These are phyloP conservation scores for Colletotrichum salicis DNA, from an alignment of 2,329 filamentous ascomycete species.

Conservation along the genomic window DNA sequence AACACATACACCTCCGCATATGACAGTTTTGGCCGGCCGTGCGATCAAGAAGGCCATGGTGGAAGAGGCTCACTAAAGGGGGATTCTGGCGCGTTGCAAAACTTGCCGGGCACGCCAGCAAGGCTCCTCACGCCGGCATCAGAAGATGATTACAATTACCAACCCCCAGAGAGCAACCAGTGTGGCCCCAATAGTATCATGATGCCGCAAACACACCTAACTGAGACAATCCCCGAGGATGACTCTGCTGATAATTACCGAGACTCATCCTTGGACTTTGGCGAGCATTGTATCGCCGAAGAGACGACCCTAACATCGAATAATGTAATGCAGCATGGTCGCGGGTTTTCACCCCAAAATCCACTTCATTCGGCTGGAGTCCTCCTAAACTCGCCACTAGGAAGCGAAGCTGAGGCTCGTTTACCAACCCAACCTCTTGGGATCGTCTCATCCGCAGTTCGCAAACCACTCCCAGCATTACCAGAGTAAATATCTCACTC, in stretches of 20 bases:
- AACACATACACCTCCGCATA: conserved; percentile 2
- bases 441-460: conserved; percentile 34
- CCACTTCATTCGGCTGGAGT: neutral
- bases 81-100: neutral
- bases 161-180: neutral
- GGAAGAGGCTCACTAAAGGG: neutral
- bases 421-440: conserved; percentile 26
- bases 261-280: neutral
- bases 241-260: neutral
- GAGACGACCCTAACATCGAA: neutral
- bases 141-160: neutral
- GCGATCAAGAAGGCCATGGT: neutral
- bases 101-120: neutral
- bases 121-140: conserved; percentile 18
- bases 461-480: conserved; percentile 57
- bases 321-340: neutral
- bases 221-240: neutral
- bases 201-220: neutral
- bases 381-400: neutral
- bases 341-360: neutral
- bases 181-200: neutral
- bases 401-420: conserved; percentile 6
- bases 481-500: conserved; percentile 45
- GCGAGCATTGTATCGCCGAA: neutral
- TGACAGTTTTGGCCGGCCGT: conserved; percentile 13